Conservation (phyloP, 2,329 filamentous ascomycete genomes). For the Phaeophleospora eucalypticola region DNA sequence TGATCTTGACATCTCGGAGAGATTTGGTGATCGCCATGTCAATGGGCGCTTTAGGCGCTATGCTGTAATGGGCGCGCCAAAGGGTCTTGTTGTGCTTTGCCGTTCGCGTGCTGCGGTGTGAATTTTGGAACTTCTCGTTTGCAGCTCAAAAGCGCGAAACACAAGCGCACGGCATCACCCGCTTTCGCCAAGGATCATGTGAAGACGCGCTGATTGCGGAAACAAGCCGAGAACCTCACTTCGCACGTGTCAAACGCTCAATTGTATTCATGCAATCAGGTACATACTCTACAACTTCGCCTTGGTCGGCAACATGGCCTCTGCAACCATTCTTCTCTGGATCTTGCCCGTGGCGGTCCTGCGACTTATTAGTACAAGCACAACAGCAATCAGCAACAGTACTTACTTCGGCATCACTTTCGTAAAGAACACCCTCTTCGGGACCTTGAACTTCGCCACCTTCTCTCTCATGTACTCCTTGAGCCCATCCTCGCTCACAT, state of each 20-base stretch:
- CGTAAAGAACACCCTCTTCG: conserved; percentile 81
- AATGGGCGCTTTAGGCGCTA: background rate
- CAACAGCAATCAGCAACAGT: conserved; percentile 36
- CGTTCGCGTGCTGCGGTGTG: too few relatives aligned
- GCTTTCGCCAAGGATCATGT: too few relatives aligned
- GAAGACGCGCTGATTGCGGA: too few relatives aligned
- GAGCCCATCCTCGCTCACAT: conserved; percentile 54
- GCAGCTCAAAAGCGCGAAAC: too few relatives aligned
- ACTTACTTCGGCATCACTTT: conserved; percentile 69
- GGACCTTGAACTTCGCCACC: conserved; percentile 79
- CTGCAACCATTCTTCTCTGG: conserved; percentile 78
- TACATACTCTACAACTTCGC: conserved; percentile 19
- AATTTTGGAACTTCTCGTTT: too few relatives aligned
- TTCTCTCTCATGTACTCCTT: conserved; percentile 65
- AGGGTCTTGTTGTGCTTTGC: too few relatives aligned
- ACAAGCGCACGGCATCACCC: too few relatives aligned
- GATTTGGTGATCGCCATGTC: background rate
- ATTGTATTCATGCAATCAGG: too few relatives aligned
- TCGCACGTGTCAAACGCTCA: too few relatives aligned
- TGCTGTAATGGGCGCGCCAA: background rate
- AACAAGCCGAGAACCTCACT: too few relatives aligned
- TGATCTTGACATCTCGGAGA: background rate
- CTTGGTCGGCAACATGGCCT: conserved; percentile 66
- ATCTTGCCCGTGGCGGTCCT: conserved; percentile 78
- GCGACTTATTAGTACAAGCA: background rate